Conservation (phyloP, 2,329 filamentous ascomycete genomes). For the Cordyceps tenuipes region DNA sequence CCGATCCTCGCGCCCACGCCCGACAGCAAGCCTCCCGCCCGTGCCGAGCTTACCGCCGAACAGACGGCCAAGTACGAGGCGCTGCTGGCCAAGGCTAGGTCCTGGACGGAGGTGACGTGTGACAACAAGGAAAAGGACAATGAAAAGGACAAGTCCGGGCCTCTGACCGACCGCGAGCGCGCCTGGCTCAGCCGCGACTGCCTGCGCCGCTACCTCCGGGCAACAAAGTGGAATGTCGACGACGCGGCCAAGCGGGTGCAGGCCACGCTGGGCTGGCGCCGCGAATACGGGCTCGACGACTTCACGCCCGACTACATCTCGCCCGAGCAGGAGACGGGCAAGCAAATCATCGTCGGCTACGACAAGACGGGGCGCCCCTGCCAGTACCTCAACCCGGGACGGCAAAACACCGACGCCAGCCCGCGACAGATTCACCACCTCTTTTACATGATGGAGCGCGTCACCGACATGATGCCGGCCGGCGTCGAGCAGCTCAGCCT, state of each 20-base stretch:
- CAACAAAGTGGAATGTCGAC: conserved; percentile 78
- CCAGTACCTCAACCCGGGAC: conserved; percentile 79
- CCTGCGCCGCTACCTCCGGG: conserved; percentile 83
- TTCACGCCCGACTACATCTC: conserved; percentile 82
- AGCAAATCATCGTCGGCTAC: conserved; percentile 83
- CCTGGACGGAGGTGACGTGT: conserved; percentile 57
- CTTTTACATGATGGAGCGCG: conserved; percentile 90
- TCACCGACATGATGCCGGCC: conserved; percentile 77
- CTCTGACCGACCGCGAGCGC: conserved; percentile 70
- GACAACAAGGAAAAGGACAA: conserved; percentile 31
- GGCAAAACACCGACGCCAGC: conserved; percentile 84
- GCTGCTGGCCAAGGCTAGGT: conserved; percentile 60
- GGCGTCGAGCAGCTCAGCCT: conserved; percentile 81
- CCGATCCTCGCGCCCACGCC: conserved; percentile 52
- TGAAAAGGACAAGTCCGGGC: conserved; percentile 47
- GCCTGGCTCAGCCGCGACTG: conserved; percentile 92
- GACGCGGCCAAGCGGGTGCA: conserved; percentile 73
- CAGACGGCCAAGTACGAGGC: conserved; percentile 75
- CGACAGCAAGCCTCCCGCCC: conserved; percentile 46
- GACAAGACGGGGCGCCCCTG: conserved; percentile 82
- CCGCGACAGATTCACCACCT: conserved; percentile 87
- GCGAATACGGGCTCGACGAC: conserved; percentile 77
- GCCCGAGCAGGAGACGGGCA: conserved; percentile 91
- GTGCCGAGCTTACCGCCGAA: conserved; percentile 59
- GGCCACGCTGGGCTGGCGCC: conserved; percentile 75